phyloP scores from a whole-genome alignment of 2,329 filamentous ascomycete species.

The Colletotrichum sp. region DNA sequence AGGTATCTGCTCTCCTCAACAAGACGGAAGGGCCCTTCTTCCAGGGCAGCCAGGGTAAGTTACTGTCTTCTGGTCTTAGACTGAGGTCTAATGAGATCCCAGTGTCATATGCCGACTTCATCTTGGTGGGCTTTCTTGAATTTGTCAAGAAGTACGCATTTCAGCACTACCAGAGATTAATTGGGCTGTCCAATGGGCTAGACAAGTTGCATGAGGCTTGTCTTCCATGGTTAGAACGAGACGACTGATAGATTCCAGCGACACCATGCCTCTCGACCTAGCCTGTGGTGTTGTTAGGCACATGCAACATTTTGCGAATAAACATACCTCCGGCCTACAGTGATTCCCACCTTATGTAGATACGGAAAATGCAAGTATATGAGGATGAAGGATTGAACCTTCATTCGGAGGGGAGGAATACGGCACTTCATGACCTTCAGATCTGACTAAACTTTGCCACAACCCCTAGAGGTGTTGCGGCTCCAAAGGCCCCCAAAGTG shows the following conservation, averaged over 20 bases:
- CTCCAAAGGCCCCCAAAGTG: not conserved
- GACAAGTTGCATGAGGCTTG: not conserved
- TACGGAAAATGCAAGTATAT: not conserved
- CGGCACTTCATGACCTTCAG: not conserved
- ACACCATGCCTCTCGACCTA: not conserved
- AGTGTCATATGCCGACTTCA: slow-evolving; percentile 59
- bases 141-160: slow-evolving; percentile 40
- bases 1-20: slow-evolving; percentile 51
- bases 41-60: slow-evolving; percentile 54
- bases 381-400: not conserved
- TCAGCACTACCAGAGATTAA: not conserved
- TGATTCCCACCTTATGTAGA: not conserved
- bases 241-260: not conserved
- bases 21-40: slow-evolving; percentile 68
- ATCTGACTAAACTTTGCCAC: not conserved
- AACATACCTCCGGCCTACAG: not conserved
- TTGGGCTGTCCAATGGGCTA: not conserved
- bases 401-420: too few relatives aligned
- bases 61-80: too few relatives aligned
- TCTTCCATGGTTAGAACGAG: not conserved
- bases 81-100: not conserved
- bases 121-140: slow-evolving; percentile 54
- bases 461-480: not conserved
- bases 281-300: not conserved
- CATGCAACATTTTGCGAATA: not conserved